Base-by-base conservation (phyloP, 768 basidiomycete genomes). In the Termitomyces sp. region DNA sequence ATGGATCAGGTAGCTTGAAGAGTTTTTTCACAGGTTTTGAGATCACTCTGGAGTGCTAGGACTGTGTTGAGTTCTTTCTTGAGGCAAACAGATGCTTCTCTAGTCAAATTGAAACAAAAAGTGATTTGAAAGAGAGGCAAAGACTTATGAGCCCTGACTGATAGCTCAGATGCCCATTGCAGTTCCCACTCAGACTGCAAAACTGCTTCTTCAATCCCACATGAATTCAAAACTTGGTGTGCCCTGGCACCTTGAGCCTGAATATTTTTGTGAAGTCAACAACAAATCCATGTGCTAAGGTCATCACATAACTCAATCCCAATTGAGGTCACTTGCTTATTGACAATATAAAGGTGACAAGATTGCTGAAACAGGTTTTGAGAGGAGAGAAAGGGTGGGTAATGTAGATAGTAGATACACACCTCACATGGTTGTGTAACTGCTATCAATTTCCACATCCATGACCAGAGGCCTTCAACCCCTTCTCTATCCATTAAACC, bases 271-370 rank as follows among this genome's bases (percentile, higher is more conserved):
- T 32, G 43, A 6, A 70, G 64, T 2, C 69, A 64, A 0, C 68
- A 63, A 1, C 60, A 58, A 8, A 78, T 63, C 76, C 75, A 80
- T 4, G 65, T 60, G 0, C 77, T 75, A 3, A 78, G 70, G n/a
- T 72, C 70, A 12, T 68, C 64, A 2, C 61, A 60, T 2, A 72
- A 10, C 8, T 74, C 72, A 0, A 32, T 12, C 0, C 68, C 72
- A 32, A 79, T 70, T 0, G 65, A 65, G 0, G 55, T 51, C 0
- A 69, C 67, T n/a, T 76, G 73, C 1, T 70, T 67, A 53, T 79
- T 76, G 14, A 79, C 63, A 0, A 76, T 48, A 71, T 73, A 78
- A 0, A 77, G 67, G 2, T 71, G 67, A 2, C 67, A 57, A 5
- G 67, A 62, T 25, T 65, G 62, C 74, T 61, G 45, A 17, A 42